Base-by-base conservation (phyloP, 768 basidiomycete species). In the Rhizopogon salebrosus region DNA sequence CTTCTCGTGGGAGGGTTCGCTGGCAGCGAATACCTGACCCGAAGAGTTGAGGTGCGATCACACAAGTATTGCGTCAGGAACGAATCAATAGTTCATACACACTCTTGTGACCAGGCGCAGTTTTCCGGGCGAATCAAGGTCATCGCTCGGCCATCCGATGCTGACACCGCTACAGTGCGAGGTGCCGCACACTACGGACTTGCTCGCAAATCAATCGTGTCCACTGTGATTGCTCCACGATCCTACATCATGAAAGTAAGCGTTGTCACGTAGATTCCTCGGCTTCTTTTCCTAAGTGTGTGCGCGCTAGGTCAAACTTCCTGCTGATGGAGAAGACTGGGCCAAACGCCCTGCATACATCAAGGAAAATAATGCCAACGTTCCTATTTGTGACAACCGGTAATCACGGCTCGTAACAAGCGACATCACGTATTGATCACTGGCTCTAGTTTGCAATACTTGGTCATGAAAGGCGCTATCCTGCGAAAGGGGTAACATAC, bases 1-100 rank as follows among this genome's bases (percentile, higher is more conserved):
- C 80, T 95, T 59, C 82, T 94, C 62, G 91, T 95, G 64, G 92
- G 92, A 69, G 92, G 92, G 50, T 95, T 95, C 68, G 86, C 86
- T 45, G 89, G 85, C 6, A 87, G 87, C 67, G 85, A 90, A 64
- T 93, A 95, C 68, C 74, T 93, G 57, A 90, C 87, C 71, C 77
- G 81, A 62, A 80, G 82, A 56, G 85, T 93, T 37, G 79, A 91
- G 76, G 89, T 85, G 49, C 55, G 80, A 72, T 39, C 37, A 49
- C 50, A 34, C 34, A 23, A 31, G 38, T 55, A 36, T 26, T 24
- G 46, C 38, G 46, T 23, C 48, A 52, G 55, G 50, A 53, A 42
- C 54, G 49, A 52, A 45, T 40, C 49, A 54, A 24, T 41, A 58
- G 36, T 53, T 8, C 45, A 34, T 46, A 46, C 45, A 46, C 14